Base-by-base conservation (phyloP, 768 basidiomycete genomes). In the Amanita rubescens region DNA sequence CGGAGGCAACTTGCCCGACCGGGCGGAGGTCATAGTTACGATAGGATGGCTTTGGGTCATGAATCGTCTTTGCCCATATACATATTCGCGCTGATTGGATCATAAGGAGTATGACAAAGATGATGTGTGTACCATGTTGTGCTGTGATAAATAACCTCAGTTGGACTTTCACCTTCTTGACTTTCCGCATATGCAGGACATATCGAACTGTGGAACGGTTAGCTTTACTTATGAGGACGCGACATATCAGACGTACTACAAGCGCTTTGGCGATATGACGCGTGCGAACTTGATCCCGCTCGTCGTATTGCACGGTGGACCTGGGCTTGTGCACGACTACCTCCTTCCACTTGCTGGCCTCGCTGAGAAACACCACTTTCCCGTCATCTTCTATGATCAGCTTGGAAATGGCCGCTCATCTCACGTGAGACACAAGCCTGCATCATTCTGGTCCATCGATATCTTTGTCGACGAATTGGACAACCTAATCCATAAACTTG, bases 311-410 rank as follows among this genome's bases (percentile, higher is more conserved):
- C 79, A 80, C 49, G 80, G 77, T 7, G 79, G 78, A 1, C 78
- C 79, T 12, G 79, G 81, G 5, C 55, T 71, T n/a, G n/a, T n/a
- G 12, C 71, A 77, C 55, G 62, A 75, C 53, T 79, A 79, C 60
- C 62, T 81, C 19, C 60, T 70, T 30, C 59, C 70, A n/a, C 56
- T 75, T 57, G 61, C 68, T 39, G 72, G 74, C 45, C 68, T 79
- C 41, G 60, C 68, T 25, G 55, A 58, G 11, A 62, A 62, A 20
- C 56, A 66, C 54, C 48, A 56, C 51, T 71, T 71, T 39, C 76
- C 79, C 27, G 70, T 81, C 59, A 63, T 82, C 43, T 64, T 81
- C 46, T 81, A 82, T 61, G 78, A 80, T 59, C 81, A 82, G 57
- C 53, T 82, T 34, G 81, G 80, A 12, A 74, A 69, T 55, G 78